Evolutionary conservation across 352 stramenopile species (phyloP), one percentile per base, ranked within the genome.

Genomic region (Pythium plurisporium): DNA sequence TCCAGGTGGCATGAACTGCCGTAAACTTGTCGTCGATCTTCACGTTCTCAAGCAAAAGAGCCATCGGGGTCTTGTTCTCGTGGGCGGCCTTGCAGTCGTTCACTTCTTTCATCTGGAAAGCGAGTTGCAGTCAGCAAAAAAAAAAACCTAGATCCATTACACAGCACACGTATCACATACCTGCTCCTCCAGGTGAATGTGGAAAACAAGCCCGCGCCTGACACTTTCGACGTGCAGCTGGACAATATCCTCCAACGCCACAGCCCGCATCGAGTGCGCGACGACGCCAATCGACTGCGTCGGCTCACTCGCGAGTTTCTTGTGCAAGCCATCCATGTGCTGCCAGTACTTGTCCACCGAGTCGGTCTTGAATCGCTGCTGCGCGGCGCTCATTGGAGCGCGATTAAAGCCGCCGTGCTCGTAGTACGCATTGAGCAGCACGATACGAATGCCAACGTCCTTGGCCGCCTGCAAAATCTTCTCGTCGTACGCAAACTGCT

Each of bases 1-100:
- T 91, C 76, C 79, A 88, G 5, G 78, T 89, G 64, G 78, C 89
- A 52, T 91, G 81, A 19, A 91, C 81, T 12, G 81, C 81, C 19
- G 81, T 91, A 54, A 88, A 87, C 59, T 88, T 88, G 22, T 81
- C 62, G 37, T 89, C 76, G 46, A 89, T 76, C 59, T 76, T 72
- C 15, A 87, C 50, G 31, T 86, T 86, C 44, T 85, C 69, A 3
- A 91, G 56, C 43, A 91, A 52, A 53, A 91, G 26, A 6, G 52
- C 73, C 81, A 91, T 91, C 0, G 81, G 78, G 5, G 81, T 79
- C 40, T 83, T 70, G 49, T 74, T 71, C 12, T 69, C 44, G 46
- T 87, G 62, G 1, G 75, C 65, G 42, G 61, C 71, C 46, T 87
- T 86, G 73, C 81, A 88, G 60, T 91, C 81, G 20, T 88, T 74